Evolutionary conservation across 371 early-diverging fungal species (phyloP).

Genomic region (Synchytrium microbalum): DNA sequence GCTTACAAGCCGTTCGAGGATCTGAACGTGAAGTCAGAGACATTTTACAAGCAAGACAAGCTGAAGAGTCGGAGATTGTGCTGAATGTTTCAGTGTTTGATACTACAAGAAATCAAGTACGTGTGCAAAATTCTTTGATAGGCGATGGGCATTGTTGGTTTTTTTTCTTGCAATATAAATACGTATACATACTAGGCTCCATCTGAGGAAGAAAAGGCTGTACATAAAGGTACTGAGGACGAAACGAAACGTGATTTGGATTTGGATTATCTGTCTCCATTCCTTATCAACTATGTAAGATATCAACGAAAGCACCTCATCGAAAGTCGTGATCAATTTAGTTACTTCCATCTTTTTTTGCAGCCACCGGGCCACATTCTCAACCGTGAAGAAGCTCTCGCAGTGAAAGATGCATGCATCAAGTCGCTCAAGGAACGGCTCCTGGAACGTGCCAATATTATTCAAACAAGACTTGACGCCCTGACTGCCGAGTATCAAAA

Average conservation of each 20-base stretch:
- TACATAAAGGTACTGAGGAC: constrained; percentile 41
- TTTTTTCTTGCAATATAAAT: not conserved
- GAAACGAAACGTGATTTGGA: constrained; percentile 27
- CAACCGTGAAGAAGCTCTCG: constrained; percentile 33
- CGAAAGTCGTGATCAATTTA: not conserved
- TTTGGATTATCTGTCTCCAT: constrained; percentile 49
- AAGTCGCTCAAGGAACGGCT: constrained; percentile 40
- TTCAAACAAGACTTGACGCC: constrained; percentile 46
- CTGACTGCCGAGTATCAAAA: constrained; percentile 42
- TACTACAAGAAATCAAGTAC: constrained; percentile 43
- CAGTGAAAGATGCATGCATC: constrained; percentile 40
- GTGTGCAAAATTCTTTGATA: constrained; percentile 5
- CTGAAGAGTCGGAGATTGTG: constrained; percentile 39
- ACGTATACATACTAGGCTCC: not conserved
- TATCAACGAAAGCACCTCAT: not conserved
- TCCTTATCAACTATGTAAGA: constrained; percentile 43
- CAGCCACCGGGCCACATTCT: constrained; percentile 18
- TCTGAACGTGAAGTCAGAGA: constrained; percentile 41
- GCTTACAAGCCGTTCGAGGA: no score
- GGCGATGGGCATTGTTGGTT: not conserved
- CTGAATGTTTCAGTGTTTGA: constrained; percentile 42
- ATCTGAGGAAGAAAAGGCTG: constrained; percentile 32
- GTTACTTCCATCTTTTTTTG: not conserved
- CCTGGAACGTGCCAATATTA: constrained; percentile 47
- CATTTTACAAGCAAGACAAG: constrained; percentile 31